Base-by-base conservation (phyloP, 352 stramenopile species). In the Aphanomyces invadans region DNA sequence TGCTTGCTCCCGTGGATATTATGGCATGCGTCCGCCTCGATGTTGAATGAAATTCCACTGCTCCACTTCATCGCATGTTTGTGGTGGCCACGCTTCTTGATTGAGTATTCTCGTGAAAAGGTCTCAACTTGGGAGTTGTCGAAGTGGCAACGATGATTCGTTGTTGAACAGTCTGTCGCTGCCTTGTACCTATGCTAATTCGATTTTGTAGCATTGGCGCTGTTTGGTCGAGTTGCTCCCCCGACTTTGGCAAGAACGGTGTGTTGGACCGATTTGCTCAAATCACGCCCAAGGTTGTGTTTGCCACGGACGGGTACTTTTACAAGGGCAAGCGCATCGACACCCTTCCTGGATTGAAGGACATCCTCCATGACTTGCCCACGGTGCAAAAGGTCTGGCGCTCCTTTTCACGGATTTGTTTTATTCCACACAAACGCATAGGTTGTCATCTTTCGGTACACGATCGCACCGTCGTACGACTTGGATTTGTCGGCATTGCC, bases 251-350 rank as follows among this genome's bases (percentile, higher is more conserved):
- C n/a, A 76, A 85, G 4, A 76, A 87, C 57, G 86, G 86, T 3
- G 81, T 95, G 28, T 71, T 89, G 19, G 86, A 95, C 65, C 76
- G 86, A 26, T 89, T 95, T 69, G 77, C 80, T 17, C 86, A 95
- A 76, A 89, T 95, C 70, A 76, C 74, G 0, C 86, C 86, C 38
- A 90, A 89, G 67, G 76, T 92, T 15, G 72, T 90, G 44, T 87
- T 90, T 52, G 78, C 81, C 9, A 86, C 81, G 9, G 80, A 88
- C 46, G 81, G 79, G 17, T 88, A 88, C 72, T 90, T 90, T 45
- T 90, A 87, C 76, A 90, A 90, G 63, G 82, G 82, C 25, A 74
- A 74, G 23, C 80, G 82, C 62, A 74, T 90, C 23, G 79, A 90
- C 55, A 87, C 73, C 28, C 70, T 88, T 59, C 70, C 73, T 11